Base-by-base conservation (phyloP, 73 alveolate species). In the Paramecium sexaurelia region DNA sequence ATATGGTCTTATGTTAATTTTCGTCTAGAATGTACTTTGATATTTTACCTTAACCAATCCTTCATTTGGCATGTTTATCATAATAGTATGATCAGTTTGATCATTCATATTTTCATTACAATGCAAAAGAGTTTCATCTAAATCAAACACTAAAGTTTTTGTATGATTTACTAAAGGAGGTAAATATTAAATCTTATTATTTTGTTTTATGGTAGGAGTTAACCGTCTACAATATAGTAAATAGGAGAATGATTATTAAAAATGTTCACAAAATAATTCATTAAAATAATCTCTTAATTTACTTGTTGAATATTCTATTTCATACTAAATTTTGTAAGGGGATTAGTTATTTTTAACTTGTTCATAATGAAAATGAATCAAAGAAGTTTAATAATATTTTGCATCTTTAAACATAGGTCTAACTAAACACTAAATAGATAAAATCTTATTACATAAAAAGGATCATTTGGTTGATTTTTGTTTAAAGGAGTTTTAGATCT, bases 1-100 rank as follows among this genome's bases (percentile, higher is more conserved):
- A 45, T 94, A 96, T 71, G 98, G 98, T 82, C 99, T 82, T 35
- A 95, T 39, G 26, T 91, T 92, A 61, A 61, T 61, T 61, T 32
- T 26, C 7, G 83, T 61, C 83, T 61, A 61, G 11, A 32, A 5
- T 61, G 15, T 51, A 51, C 7, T 13, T 3, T 7, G 0, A 61
- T 26, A 8, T 2, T 7, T 29, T 61, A 61, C 83, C 43, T 61
- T 7, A 8, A 61, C 83, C 43, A 61, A 11, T 22, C 83, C 83
- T 61, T 61, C 83, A 61, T 61, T 61, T 1, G 83, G 83, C 43
- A 61, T 29, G 7, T 61, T 61, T 4, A 61, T 20, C 83, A 26
- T 61, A 8, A 61, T 61, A 6, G 83, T 61, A 61, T 61, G 29
- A 66, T 86, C 93, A 61, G 87, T 40, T 8, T 37, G 67, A 35